phyloP scores from a whole-genome alignment of 768 basidiomycete species.

The Galerina marginata region DNA sequence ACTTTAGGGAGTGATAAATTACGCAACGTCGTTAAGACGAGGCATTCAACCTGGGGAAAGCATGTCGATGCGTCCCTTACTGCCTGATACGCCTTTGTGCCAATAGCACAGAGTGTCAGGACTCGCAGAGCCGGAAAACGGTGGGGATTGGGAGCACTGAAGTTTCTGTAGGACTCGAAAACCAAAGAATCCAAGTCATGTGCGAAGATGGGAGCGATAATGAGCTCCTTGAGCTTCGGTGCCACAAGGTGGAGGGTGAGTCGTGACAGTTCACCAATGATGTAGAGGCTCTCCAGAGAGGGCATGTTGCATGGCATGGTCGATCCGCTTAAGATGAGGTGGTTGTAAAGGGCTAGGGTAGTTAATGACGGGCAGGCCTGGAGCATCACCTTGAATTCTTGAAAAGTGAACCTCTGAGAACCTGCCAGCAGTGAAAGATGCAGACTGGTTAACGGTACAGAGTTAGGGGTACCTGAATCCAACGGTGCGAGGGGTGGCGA shows the following conservation, averaged over 20 bases:
- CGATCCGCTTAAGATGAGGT: conserved; percentile 6
- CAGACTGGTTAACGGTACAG: not conserved
- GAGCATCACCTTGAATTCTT: conserved; percentile 9
- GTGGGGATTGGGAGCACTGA: not conserved
- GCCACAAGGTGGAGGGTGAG: conserved; percentile 17
- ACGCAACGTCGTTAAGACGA: not conserved
- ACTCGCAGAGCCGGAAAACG: not conserved
- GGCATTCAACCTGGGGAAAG: not conserved
- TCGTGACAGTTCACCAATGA: conserved; percentile 22
- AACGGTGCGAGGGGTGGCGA: not conserved
- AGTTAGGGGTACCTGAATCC: not conserved
- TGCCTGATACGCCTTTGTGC: not conserved
- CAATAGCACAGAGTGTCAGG: not conserved
- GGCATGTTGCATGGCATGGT: conserved; percentile 4
- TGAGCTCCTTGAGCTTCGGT: conserved; percentile 17
- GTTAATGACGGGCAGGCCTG: conserved; percentile 5
- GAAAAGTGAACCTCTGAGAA: conserved; percentile 2
- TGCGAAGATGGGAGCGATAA: conserved; percentile 16
- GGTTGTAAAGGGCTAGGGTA: conserved; percentile 18
- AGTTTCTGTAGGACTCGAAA: too few species aligned
- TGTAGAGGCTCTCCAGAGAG: conserved; percentile 13
- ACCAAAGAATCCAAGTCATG: conserved; percentile 8
- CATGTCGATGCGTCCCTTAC: not conserved
- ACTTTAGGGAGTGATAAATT: too few species aligned
- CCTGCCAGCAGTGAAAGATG: conserved; percentile 11